Evolutionary conservation across 2,329 filamentous ascomycete species (phyloP).

Genomic region (Tolypocladium pustulatum): DNA sequence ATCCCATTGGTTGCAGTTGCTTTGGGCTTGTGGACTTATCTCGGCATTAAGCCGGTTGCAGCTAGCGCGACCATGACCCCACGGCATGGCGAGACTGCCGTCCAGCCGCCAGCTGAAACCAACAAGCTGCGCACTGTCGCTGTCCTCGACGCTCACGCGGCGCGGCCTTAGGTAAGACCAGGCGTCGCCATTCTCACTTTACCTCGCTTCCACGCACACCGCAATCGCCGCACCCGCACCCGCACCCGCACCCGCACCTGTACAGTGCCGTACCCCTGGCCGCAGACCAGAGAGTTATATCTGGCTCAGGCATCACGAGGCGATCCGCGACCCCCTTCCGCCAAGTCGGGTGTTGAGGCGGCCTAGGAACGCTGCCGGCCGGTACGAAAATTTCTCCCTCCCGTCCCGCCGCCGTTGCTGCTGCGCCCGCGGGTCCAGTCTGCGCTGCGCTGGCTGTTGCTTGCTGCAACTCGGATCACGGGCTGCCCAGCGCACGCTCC

Average conservation of each 20-base stretch:
- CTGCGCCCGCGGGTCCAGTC: neutral
- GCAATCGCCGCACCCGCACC: slow-evolving; percentile 2
- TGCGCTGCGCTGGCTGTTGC: neutral
- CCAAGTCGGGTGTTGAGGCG: slow-evolving; percentile 5
- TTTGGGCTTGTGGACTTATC: neutral
- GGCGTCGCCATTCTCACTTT: slow-evolving; percentile 12
- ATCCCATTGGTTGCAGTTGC: neutral
- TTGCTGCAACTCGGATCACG: neutral
- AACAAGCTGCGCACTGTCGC: neutral
- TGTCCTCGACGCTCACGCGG: neutral
- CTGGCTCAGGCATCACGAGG: slow-evolving; percentile 5
- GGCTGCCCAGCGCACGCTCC: neutral
- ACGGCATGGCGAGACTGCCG: neutral
- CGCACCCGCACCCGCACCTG: neutral
- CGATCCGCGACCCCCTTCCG: slow-evolving; percentile 2
- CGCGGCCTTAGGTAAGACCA: slow-evolving; percentile 21
- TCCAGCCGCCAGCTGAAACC: neutral
- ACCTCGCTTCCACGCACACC: slow-evolving; percentile 10
- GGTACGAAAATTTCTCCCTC: slow-evolving; percentile 22
- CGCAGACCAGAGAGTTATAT: slow-evolving; percentile 4
- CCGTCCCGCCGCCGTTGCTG: slow-evolving; percentile 1
- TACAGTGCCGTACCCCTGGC: slow-evolving; percentile 3
- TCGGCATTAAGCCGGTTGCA: neutral
- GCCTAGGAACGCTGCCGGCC: slow-evolving; percentile 8
- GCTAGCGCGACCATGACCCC: neutral